Evolutionary conservation across 495 filamentous ascomycete genomes (phyloP).

Genomic region (Diplogelasinospora grovesii): DNA sequence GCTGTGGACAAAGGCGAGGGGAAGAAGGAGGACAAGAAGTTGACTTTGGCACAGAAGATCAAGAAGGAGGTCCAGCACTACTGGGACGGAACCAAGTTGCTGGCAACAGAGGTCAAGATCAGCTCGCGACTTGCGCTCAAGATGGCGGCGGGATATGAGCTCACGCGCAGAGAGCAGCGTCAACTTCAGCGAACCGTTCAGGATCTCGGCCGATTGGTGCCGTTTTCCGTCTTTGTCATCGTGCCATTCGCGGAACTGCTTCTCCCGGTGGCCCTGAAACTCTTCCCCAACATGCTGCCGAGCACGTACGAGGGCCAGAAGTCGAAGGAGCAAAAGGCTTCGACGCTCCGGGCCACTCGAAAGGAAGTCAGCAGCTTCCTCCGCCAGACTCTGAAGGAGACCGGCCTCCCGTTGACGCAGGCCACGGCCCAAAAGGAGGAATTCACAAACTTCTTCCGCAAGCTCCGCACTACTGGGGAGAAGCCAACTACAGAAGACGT

Average conservation of each 20-base stretch:
- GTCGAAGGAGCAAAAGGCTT: conserved; percentile 80
- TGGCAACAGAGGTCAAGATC: conserved; percentile 88
- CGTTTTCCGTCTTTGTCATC: conserved; percentile 94
- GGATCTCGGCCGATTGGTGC: conserved; percentile 87
- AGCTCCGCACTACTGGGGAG: conserved; percentile 88
- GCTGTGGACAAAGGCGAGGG: conserved; percentile 27
- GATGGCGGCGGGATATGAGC: conserved; percentile 97
- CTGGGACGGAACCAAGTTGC: conserved; percentile 98
- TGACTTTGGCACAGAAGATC: conserved; percentile 84
- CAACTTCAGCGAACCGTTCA: conserved; percentile 90
- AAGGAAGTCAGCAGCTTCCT: conserved; percentile 94
- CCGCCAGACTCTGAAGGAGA: conserved; percentile 84
- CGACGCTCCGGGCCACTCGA: conserved; percentile 72
- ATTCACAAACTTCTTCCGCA: conserved; percentile 96
- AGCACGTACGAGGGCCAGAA: conserved; percentile 94
- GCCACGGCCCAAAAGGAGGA: conserved; percentile 88
- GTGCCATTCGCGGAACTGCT: conserved; percentile 94
- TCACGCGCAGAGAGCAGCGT: conserved; percentile 85
- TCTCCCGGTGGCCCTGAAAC: conserved; percentile 83
- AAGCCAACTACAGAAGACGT: conserved; percentile 80
- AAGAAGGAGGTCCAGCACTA: conserved; percentile 91
- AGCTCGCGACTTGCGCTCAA: conserved; percentile 85
- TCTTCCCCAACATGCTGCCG: conserved; percentile 95
- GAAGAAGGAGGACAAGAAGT: conserved; percentile 69
- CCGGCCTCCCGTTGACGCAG: conserved; percentile 77